Percentiles rank a stretch among this genome's conserved stretches.
These are phyloP conservation scores for Geotrichum reessii DNA, from an alignment of 1,139 yeast genomes.

Conservation along the genomic window DNA sequence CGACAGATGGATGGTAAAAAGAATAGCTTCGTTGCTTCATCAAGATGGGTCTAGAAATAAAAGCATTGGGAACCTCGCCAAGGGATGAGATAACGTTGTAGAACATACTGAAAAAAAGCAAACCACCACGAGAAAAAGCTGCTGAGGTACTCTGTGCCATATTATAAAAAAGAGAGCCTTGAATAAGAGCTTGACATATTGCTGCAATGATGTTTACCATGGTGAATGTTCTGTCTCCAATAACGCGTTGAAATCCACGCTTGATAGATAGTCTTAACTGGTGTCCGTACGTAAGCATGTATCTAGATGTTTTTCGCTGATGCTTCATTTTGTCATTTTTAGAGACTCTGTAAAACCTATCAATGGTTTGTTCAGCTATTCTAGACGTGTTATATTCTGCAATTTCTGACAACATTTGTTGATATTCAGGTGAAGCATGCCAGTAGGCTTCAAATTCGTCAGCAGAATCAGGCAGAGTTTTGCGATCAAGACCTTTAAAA, in stretches of 20 bases:
- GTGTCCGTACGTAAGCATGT: conserved; percentile 34
- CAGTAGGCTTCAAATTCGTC: conserved; percentile 52
- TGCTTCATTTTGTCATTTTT: conserved; percentile 31
- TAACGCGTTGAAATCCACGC: conserved; percentile 51
- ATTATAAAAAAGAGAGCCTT: conserved; percentile 52
- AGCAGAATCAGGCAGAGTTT: conserved; percentile 47
- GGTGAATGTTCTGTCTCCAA: conserved; percentile 50
- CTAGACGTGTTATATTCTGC: conserved; percentile 39
- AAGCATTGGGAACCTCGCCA: conserved; percentile 41
- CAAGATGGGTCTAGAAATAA: conserved; percentile 39
- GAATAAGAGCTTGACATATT: conserved; percentile 46
- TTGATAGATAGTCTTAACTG: conserved; percentile 36
- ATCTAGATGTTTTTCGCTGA: conserved; percentile 33
- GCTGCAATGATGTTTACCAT: conserved; percentile 46
- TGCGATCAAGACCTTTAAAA: conserved; percentile 41
- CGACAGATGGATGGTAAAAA: conserved; percentile 44
- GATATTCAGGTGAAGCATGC: conserved; percentile 47
- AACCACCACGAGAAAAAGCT: conserved; percentile 49
- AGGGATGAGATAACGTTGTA: conserved; percentile 41
- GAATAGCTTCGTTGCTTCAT: conserved; percentile 42
- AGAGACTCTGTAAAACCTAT: conserved; percentile 15
- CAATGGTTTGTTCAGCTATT: conserved; percentile 35
- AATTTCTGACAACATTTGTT: conserved; percentile 37
- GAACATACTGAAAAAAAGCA: conserved; percentile 40
- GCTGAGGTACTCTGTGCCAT: conserved; percentile 45